Evolutionary conservation across 768 basidiomycete species (phyloP).

Genomic region (Hebeloma cylindrosporum): DNA sequence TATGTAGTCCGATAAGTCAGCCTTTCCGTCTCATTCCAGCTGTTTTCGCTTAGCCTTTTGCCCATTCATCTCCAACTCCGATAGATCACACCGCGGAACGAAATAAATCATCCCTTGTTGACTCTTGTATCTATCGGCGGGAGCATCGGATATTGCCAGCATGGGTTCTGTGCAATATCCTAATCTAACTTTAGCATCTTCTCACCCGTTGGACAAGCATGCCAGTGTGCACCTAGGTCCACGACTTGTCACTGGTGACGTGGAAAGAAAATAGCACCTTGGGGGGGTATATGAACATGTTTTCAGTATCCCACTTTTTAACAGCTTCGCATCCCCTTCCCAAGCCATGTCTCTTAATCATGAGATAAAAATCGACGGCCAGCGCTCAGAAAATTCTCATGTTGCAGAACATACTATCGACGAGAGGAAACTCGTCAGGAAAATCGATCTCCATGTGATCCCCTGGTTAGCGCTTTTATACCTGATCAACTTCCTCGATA

Average conservation of each 20-base stretch:
- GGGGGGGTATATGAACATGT: constrained; percentile 22
- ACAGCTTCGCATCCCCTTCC: constrained; percentile 1
- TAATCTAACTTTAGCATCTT: constrained; percentile 19
- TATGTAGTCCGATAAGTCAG: too few species aligned
- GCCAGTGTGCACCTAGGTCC: constrained; percentile 14
- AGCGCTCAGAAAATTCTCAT: constrained; percentile 2
- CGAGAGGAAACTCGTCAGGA: constrained; percentile 55
- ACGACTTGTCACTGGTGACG: constrained; percentile 20
- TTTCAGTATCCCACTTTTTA: constrained; percentile 1
- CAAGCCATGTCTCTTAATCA: constrained; percentile 8
- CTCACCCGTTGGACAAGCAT: constrained; percentile 17
- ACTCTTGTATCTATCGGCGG: too few species aligned
- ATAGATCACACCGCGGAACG: too few species aligned
- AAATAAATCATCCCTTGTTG: too few species aligned
- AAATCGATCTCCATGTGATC: constrained; percentile 65
- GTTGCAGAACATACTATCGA: constrained; percentile 35
- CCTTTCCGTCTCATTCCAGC: too few species aligned
- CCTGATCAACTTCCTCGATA: constrained; percentile 68
- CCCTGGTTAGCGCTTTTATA: constrained; percentile 79
- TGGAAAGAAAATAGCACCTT: constrained; percentile 20
- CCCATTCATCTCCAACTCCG: too few species aligned
- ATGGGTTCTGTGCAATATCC: constrained; percentile 4
- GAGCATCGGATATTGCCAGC: too few species aligned
- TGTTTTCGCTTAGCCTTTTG: too few species aligned
- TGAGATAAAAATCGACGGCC: constrained; percentile 5